Base-by-base conservation (phyloP, 2,329 filamentous ascomycete genomes). In the Trichophyton mentagrophytes region DNA sequence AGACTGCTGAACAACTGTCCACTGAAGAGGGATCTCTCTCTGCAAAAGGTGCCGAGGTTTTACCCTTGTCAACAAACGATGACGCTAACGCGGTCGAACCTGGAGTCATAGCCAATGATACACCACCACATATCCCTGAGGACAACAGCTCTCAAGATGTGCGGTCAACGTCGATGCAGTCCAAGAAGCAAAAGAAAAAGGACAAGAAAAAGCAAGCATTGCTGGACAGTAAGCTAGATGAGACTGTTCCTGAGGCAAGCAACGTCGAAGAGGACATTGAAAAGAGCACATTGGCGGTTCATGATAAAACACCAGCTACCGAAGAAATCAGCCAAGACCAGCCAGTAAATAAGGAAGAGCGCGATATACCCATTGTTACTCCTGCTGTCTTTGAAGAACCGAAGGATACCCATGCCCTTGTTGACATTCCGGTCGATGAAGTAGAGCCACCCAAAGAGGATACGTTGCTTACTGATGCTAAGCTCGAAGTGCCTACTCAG, bases 181-280 rank as follows among this genome's bases (percentile, higher is more conserved):
- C 65, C 13, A 67, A 64, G 47, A 67, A 67, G 30, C 64, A 66
- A 56, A 65, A 60, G 30, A 62, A 58, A 51, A 66, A 66, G 38
- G 64, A 63, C 38, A 66, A 67, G 47, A 62, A 57, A 38, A 64
- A 61, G 42, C 58, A 62, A 40, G 58, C 58, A 33, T 42, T 40
- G 13, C 13, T 22, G 17, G 17, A 15, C 7, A 42, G 55, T 22
- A 15, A 15, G 6, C 22, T 20, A 27, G 20, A 40, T 3, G 33
- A 53, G 22, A 22, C 42, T 8, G 33, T 42, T 40, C 27, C 36
- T 33, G 58, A 40, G 20, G 17, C 44, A 36, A 53, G n/a, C 36
- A 47, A 13, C 8, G n/a, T 22, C 47, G 47, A 53, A 11, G 46
- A 56, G 15, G 22, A 27, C 27, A 27, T 17, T 42, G 58, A 59